Evolutionary conservation across 2,329 filamentous ascomycete genomes (phyloP), one percentile per base, ranked within the genome.

Genomic region (Aspergillus thermomutatus): DNA sequence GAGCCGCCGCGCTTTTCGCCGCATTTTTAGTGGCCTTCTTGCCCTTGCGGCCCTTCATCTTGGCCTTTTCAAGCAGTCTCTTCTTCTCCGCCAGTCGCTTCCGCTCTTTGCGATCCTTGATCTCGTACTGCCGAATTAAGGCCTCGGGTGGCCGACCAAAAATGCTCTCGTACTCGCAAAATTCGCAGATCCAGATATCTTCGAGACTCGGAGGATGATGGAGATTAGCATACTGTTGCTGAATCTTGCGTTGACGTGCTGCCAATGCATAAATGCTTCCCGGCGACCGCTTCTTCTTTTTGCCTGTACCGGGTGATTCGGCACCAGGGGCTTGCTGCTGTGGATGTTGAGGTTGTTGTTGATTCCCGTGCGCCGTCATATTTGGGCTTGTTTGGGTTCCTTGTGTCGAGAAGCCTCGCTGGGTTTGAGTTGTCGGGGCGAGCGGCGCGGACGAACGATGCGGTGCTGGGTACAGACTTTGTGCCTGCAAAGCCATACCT

Each of bases 101-200:
- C 50, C 91, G 87, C 70, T 91, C 87, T 58, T 89, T 88, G 37
- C 91, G 87, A 69, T 97, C 94, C 73, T 96, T 97, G 71, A 93
- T 90, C 76, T 99, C 94, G 70, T 97, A 99, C 60, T 92, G 87
- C 43, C 90, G 85, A 61, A 97, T 95, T 54, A 99, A 78, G 50
- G 91, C 91, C 65, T 85, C 83, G 0, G 94, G 94, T 2, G 90
- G 90, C 52, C 83, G 83, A n/a, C 93, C 93, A 71, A 96, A 97
- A 50, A 99, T 97, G 52, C 86, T 86, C 75, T 97, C 93, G 70
- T 97, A 99, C 74, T 99, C 94, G 79, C 94, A 99, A 72, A 97
- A 97, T 69, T 97, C 91, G 76, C 94, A 99, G 49, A 97, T 92
- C 90, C 92, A 97, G 51, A 92, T 83, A 59, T 96, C 90, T 62